These are phyloP conservation scores for Halophytophthora polymorphica DNA, from an alignment of 352 stramenopile genomes.

Conservation along the genomic window DNA sequence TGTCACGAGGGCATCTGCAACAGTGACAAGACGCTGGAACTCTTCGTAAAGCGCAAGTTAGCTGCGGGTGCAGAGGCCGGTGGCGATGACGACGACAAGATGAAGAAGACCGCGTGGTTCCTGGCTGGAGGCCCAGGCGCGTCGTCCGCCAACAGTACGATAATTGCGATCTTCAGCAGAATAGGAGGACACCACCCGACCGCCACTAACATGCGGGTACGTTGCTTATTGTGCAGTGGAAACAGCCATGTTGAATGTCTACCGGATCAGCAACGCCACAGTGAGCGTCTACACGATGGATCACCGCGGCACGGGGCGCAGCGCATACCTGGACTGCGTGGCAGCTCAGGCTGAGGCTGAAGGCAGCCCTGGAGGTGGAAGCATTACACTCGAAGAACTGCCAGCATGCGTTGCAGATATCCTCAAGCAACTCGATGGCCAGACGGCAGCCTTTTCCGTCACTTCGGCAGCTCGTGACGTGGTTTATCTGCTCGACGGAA, in stretches of 20 bases:
- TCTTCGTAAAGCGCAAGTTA: conserved; percentile 47
- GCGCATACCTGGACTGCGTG: conserved; percentile 29
- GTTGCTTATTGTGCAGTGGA: conserved; percentile 30
- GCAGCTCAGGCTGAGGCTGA: conserved; percentile 27
- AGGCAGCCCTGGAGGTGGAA: conserved; percentile 9
- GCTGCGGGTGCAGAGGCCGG: conserved; percentile 8
- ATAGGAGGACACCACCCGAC: too few relatives aligned
- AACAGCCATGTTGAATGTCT: conserved; percentile 31
- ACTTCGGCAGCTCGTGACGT: conserved; percentile 49
- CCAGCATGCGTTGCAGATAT: conserved; percentile 25
- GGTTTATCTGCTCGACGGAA: conserved; percentile 10
- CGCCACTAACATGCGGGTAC: conserved; percentile 2
- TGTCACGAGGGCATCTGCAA: conserved; percentile 39
- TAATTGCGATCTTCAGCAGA: neutral
- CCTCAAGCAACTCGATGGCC: conserved; percentile 19
- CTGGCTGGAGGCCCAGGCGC: conserved; percentile 42
- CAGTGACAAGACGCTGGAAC: conserved; percentile 28
- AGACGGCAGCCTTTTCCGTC: conserved; percentile 34
- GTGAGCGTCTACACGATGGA: conserved; percentile 53
- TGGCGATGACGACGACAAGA: neutral
- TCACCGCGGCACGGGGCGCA: conserved; percentile 40
- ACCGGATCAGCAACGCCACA: conserved; percentile 23
- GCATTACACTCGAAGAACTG: conserved; percentile 17
- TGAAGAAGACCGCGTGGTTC: conserved; percentile 43
- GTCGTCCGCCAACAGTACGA: conserved; percentile 31